Evolutionary conservation across 1,284 basidiomycete genomes (phyloP), one percentile per base, ranked within the genome.

Genomic region (Tilletia caries): DNA sequence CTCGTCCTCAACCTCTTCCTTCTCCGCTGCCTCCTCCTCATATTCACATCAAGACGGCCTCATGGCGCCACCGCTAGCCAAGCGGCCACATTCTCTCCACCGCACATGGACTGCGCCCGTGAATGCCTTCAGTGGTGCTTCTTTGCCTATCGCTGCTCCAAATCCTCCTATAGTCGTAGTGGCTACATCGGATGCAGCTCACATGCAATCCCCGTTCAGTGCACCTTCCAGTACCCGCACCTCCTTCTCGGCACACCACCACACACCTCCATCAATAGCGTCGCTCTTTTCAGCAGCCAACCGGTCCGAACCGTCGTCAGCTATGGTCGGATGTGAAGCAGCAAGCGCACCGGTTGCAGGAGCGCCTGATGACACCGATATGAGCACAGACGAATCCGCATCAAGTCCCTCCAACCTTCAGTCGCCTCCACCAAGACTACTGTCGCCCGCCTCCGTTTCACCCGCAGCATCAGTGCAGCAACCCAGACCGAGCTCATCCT

Each of bases 31-130:
- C 58, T 62, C 58, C 3, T 33, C 32, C 29, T 62, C 58, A 3
- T n/a, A 33, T 34, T 34, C 58, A 34, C 15, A 27, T 13, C 15
- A 62, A 20, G 20, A 32, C 58, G 58, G 32, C 33, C 20, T 33
- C 58, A 33, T 62, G 12, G 29, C 23, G 29, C 58, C 58, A 15
- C 58, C 58, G 29, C 29, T 62, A 13, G 58, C 58, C 18, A 62
- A 62, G 29, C 58, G 58, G 3, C 58, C 58, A 29, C 58, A 62
- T 34, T 37, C 58, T 12, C 32, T 62, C 8, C 58, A 62, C n/a
- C 27, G 58, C 27, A 62, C 58, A 1, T 62, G 58, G 58, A 62
- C 58, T 6, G 58, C 58, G n/a, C 58, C 58, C 13, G 15, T 33
- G 6, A 62, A 23, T 33, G 27, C 58, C 4, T 62, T 37, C 32